Base-by-base conservation (phyloP, 208 protist genomes). In the Porcisia deanei region DNA sequence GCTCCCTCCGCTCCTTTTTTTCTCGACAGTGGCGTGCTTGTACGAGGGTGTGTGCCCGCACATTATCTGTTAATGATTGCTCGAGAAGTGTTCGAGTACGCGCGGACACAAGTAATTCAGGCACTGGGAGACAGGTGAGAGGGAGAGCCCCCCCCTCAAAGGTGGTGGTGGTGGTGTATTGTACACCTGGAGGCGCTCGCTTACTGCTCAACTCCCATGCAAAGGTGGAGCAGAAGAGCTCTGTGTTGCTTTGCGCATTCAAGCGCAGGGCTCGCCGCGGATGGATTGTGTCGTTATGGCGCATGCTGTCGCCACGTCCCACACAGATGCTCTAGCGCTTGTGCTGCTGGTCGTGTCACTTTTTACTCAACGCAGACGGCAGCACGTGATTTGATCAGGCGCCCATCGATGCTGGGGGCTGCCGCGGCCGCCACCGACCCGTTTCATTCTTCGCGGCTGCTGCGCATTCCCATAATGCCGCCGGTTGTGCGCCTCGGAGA, bases 381-480 rank as follows among this genome's bases (percentile, higher is more conserved):
- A 39, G 14, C 59, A 43, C 59, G 59, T 18, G 41, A 43, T 64
- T 0, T 3, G 37, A 39, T 64, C 5, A 41, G 59, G 41, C 6
- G 16, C 34, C 30, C 5, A 25, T 12, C 22, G 20, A 7, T 25
- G 18, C 41, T 30, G 22, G 8, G 7, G 12, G 18, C 63, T 22
- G 41, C 63, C 20, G 41, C 16, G 9, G 63, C 18, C 41, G 41
- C 37, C 34, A 41, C 41, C 9, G 63, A 18, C 8, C 39, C 41
- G 5, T 8, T 68, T 52, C 63, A 34, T 52, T 12, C 63, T 45
- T 53, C 63, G 63, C 63, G 63, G 10, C 41, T 52, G 41, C 63
- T 68, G 41, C 43, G 63, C 43, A 34, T 18, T 45, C 63, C 63
- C n/a, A n/a, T 68, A 41, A 68, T 68, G 63, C 63, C 63, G 22